Conservation (phyloP, 2,329 filamentous ascomycete species). For the Arthrobotrys conoides region DNA sequence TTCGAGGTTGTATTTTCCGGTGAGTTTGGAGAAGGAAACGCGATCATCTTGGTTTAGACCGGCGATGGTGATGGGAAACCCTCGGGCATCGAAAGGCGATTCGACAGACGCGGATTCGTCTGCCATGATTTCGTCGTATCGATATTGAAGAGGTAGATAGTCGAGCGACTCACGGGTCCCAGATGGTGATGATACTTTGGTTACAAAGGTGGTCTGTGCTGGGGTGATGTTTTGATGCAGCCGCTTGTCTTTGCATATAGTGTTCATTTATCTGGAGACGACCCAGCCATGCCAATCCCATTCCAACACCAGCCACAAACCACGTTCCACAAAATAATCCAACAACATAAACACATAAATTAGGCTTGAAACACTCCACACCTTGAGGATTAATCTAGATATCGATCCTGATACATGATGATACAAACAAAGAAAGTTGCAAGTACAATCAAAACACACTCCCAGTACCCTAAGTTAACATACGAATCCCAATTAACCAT, state of each 20-base stretch:
- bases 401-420: no score
- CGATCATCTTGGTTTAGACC: slow-evolving; percentile 84
- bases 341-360: slow-evolving; percentile 7
- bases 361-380: background rate
- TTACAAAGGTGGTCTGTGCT: slow-evolving; percentile 10
- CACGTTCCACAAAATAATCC: slow-evolving; percentile 11
- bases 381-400: background rate
- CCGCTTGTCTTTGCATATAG: slow-evolving; percentile 37
- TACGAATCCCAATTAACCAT: no score
- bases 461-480: background rate
- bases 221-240: slow-evolving; percentile 32
- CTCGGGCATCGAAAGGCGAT: slow-evolving; percentile 52
- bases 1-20: slow-evolving; percentile 86
- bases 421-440: background rate
- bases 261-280: background rate
- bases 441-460: background rate
- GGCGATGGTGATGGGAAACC: slow-evolving; percentile 74
- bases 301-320: background rate
- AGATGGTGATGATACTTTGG: background rate
- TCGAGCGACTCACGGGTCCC: background rate
- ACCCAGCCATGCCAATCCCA: slow-evolving; percentile 1
- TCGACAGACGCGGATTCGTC: slow-evolving; percentile 38
- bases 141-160: background rate
- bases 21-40: slow-evolving; percentile 87
- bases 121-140: slow-evolving; percentile 26